A percentile compares a stretch with the other conserved stretches of the same genome.
Conservation (phyloP, 1,284 basidiomycete species). For the Cryptococcus depauperatus region DNA sequence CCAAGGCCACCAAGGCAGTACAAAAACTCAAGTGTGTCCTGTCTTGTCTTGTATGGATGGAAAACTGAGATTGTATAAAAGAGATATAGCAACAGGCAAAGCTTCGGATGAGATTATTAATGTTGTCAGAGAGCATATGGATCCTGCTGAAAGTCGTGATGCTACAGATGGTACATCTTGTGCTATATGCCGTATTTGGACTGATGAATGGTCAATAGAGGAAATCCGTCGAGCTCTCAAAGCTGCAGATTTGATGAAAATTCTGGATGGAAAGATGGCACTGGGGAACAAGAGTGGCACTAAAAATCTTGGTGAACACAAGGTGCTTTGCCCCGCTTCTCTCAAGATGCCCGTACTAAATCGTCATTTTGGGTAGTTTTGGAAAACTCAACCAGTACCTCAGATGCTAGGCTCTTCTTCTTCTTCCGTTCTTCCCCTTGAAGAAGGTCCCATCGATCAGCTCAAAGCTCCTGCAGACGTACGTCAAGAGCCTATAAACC, state of each 20-base stretch:
- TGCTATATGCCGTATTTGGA: not conserved
- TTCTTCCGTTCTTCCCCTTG: constrained; percentile 48
- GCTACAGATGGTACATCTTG: constrained; percentile 27
- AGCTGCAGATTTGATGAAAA: constrained; percentile 45
- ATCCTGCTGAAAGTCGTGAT: constrained; percentile 20
- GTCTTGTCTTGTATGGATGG: not conserved
- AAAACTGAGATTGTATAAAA: constrained; percentile 10
- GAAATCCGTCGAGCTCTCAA: constrained; percentile 43
- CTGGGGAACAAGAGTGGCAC: constrained; percentile 49
- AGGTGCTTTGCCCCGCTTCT: too few species aligned
- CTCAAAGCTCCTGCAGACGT: constrained; percentile 70
- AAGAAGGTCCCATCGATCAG: constrained; percentile 84
- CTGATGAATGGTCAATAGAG: constrained; percentile 16
- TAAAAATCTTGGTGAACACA: constrained; percentile 76
- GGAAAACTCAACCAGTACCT: constrained; percentile 91
- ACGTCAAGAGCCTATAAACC: constrained; percentile 72
- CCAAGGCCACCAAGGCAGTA: constrained; percentile 41
- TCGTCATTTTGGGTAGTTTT: constrained; percentile 58
- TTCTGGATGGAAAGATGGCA: constrained; percentile 42
- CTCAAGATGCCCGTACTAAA: not conserved
- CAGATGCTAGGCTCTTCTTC: constrained; percentile 46
- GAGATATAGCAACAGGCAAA: constrained; percentile 27
- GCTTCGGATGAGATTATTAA: constrained; percentile 40
- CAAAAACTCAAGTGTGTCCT: constrained; percentile 36
- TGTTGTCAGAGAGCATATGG: constrained; percentile 36